Conservation (phyloP, 345 rosid species). For the Litchi chinensis region DNA sequence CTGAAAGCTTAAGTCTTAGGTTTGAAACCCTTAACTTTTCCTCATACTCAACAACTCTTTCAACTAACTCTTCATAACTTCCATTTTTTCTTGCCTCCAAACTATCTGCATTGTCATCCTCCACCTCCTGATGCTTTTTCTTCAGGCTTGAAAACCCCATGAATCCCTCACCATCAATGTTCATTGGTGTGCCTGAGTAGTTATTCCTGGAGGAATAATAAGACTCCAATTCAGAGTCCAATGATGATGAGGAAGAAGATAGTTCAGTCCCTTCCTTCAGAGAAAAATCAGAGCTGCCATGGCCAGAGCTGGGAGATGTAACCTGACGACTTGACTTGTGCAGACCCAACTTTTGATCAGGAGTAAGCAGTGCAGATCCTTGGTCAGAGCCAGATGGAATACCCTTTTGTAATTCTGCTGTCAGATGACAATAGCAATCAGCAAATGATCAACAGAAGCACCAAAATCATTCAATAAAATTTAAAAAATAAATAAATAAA, state of each 20-base stretch:
- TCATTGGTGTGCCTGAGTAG: constrained; percentile 34
- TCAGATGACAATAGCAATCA: constrained; percentile 47
- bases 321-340: constrained; percentile 40
- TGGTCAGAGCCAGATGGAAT: constrained; percentile 31
- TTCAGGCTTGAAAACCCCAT: constrained; percentile 34
- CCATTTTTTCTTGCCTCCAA: constrained; percentile 28
- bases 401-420: constrained; percentile 37
- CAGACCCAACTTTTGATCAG: constrained; percentile 32
- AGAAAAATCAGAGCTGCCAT: constrained; percentile 50
- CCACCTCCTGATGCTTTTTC: constrained; percentile 28
- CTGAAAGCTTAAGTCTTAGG: constrained; percentile 49
- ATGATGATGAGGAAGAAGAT: constrained; percentile 49
- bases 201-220: constrained; percentile 55
- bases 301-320: constrained; percentile 56
- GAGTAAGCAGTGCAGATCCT: constrained; percentile 44
- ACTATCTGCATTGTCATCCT: constrained; percentile 37
- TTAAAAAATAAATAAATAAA: no score
- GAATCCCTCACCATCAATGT: constrained; percentile 29
- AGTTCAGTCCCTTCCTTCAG: constrained; percentile 63
- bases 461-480: constrained; percentile 46
- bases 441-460: constrained; percentile 48
- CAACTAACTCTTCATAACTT: constrained; percentile 43
- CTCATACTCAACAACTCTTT: constrained; percentile 35
- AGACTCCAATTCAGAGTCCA: constrained; percentile 80
- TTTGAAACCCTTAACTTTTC: constrained; percentile 51